Evolutionary conservation across 371 early-diverging fungal species (phyloP), one percentile per base, ranked within the genome.

Genomic region (Gilbertella persicaria): DNA sequence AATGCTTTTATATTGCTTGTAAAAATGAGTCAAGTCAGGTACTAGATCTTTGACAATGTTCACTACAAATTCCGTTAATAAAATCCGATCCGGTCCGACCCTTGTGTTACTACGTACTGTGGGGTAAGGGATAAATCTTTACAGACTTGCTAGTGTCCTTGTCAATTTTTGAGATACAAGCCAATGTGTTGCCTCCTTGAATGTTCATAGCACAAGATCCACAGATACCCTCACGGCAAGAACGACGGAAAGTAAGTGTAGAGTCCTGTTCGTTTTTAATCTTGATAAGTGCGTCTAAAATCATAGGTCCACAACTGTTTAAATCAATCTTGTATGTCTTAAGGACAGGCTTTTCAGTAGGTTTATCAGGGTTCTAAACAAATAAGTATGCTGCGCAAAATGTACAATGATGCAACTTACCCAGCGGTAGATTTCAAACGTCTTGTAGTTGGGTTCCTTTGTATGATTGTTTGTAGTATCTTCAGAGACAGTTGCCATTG

Each of bases 131-230:
- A 79, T 96, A 96, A 66, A 97, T 89, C 83, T 92, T 93, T 66
- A 77, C 61, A 40, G 83, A 64, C 78, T 82, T 84, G 53, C 68
- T 60, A 30, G 69, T 75, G 66, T 87, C 83, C 24, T 83, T 78
- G 56, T 94, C 86, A 58, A 98, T 93, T 50, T 90, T 86, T 64
- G 86, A 79, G 48, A 93, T 84, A 79, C 96, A 97, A 23, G 98
- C 98, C 33, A 97, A 79, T 10, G 95, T 95, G 80, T 97, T 97
- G 19, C 80, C 78, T 50, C 98, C 98, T 64, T 87, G 85, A 67
- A 96, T 95, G 83, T 97, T 97, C 96, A 97, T 95, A 49, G 98
- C 92, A 67, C 98, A 96, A 37, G 93, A 94, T 41, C 98, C 98
- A 71, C 97, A 97, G 58, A 96, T 95, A 44, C 86, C 85, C 61